A percentile compares a stretch with the other conserved stretches of the same genome.
Conservation (phyloP, 345 rosid genomes). For the Pugionium dolabratum region DNA sequence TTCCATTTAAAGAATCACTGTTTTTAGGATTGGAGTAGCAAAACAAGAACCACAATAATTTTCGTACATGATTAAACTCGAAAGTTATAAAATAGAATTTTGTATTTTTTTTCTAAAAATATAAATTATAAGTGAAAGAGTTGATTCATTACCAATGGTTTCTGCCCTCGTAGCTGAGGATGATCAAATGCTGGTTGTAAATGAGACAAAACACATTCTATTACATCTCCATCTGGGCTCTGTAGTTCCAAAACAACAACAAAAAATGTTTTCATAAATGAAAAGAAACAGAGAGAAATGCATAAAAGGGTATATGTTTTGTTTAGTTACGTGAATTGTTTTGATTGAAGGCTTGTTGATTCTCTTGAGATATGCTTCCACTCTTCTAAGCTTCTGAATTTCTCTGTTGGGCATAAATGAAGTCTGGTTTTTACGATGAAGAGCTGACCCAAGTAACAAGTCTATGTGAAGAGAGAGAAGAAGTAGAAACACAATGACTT, state of each 20-base stretch:
- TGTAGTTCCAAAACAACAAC: constrained; percentile 37
- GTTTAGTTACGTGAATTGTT: constrained; percentile 65
- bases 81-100: too few species aligned
- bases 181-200: constrained; percentile 95
- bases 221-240: constrained; percentile 98
- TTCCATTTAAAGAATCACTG: constrained; percentile 19
- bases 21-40: too few species aligned
- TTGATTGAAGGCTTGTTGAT: constrained; percentile 86
- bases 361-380: constrained; percentile 59
- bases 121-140: not conserved
- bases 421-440: constrained; percentile 51
- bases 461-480: constrained; percentile 43
- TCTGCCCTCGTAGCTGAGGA: constrained; percentile 73
- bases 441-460: constrained; percentile 45
- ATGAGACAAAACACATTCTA: constrained; percentile 84
- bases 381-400: constrained; percentile 51
- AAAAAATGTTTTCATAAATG: not conserved
- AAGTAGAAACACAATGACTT: constrained; percentile 55
- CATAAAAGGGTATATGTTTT: constrained; percentile 4
- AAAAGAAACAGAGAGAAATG: constrained; percentile 8
- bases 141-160: constrained; percentile 55
- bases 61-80: too few species aligned
- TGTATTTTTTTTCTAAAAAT: not conserved
- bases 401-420: constrained; percentile 49
- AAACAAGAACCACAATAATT: too few species aligned